A percentile compares a stretch with the other conserved stretches of the same genome.
Evolutionary conservation across 371 early-diverging fungal genomes (phyloP).

Genomic region (Mortierella sp.): DNA sequence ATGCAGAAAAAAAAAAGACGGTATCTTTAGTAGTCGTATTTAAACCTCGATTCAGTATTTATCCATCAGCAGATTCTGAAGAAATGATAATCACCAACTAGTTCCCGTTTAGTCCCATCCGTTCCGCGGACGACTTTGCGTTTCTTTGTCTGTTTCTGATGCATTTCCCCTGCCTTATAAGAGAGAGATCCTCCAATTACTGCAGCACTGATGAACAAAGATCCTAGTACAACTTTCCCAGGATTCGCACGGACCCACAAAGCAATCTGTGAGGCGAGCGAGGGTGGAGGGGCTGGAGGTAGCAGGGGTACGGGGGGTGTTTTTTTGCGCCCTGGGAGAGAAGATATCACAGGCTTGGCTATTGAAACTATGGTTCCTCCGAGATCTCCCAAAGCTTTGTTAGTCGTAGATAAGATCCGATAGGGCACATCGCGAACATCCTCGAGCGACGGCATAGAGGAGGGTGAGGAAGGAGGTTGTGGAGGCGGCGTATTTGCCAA

Average conservation of each 20-base stretch:
- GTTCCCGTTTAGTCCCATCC: conserved; percentile 10
- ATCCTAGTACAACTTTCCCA: conserved; percentile 6
- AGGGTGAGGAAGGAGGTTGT: not conserved
- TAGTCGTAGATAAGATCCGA: conserved; percentile 10
- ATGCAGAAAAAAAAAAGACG: not conserved
- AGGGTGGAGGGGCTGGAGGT: conserved; percentile 16
- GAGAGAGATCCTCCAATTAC: conserved; percentile 7
- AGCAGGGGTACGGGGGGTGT: not conserved
- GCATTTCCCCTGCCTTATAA: not conserved
- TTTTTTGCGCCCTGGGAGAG: conserved; percentile 13
- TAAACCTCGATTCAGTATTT: too few relatives aligned
- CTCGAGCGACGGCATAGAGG: conserved; percentile 15
- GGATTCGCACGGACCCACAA: conserved; percentile 10
- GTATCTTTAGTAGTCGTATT: too few relatives aligned
- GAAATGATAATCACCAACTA: conserved; percentile 8
- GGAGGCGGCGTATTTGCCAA: conserved; percentile 1
- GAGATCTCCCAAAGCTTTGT: conserved; percentile 7
- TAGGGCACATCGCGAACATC: conserved; percentile 13
- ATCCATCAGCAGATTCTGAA: too few relatives aligned
- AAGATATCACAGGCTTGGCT: conserved; percentile 13
- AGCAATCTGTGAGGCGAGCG: not conserved
- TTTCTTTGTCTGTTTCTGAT: not conserved
- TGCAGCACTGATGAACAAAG: not conserved
- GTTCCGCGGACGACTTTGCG: conserved; percentile 3
- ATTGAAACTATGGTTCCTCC: conserved; percentile 16